Evolutionary conservation across 108 stramenopile genomes (phyloP).

Genomic region (Chaetoceros tenuissimus): DNA sequence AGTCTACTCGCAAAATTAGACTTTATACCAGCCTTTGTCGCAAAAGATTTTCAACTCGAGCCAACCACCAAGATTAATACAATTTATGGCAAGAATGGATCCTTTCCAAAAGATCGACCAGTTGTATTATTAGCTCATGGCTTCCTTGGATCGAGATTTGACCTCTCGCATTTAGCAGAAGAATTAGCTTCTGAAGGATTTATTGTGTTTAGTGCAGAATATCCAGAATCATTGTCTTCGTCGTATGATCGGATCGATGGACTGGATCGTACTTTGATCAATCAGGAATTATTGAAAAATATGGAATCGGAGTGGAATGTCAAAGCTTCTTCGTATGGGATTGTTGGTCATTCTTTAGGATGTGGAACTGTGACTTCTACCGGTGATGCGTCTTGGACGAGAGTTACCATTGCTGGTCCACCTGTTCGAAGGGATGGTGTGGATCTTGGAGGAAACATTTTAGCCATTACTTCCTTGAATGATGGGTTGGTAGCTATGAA

Average conservation of each 20-base stretch:
- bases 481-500: constrained; percentile 42
- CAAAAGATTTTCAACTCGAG: constrained; percentile 35
- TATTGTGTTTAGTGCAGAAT: constrained; percentile 49
- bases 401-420: constrained; percentile 55
- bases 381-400: constrained; percentile 60
- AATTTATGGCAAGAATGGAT: constrained; percentile 7
- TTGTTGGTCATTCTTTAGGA: constrained; percentile 69
- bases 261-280: constrained; percentile 49
- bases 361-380: constrained; percentile 49
- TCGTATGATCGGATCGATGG: constrained; percentile 31
- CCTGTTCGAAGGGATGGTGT: constrained; percentile 15
- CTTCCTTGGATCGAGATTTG: constrained; percentile 58
- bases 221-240: constrained; percentile 71
- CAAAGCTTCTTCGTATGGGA: constrained; percentile 31
- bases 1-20: constrained; percentile 54
- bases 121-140: constrained; percentile 61
- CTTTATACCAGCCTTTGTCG: constrained; percentile 55
- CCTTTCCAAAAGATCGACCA: constrained; percentile 22
- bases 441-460: constrained; percentile 16
- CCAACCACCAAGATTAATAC: constrained; percentile 13
- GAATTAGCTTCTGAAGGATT: constrained; percentile 49
- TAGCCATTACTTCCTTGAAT: constrained; percentile 47
- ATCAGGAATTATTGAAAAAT: constrained; percentile 20
- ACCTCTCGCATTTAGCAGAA: constrained; percentile 65
- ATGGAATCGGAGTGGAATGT: constrained; percentile 15